phyloP scores from a whole-genome alignment of 2,329 filamentous ascomycete genomes.

The Penicillium griseofulvum region DNA sequence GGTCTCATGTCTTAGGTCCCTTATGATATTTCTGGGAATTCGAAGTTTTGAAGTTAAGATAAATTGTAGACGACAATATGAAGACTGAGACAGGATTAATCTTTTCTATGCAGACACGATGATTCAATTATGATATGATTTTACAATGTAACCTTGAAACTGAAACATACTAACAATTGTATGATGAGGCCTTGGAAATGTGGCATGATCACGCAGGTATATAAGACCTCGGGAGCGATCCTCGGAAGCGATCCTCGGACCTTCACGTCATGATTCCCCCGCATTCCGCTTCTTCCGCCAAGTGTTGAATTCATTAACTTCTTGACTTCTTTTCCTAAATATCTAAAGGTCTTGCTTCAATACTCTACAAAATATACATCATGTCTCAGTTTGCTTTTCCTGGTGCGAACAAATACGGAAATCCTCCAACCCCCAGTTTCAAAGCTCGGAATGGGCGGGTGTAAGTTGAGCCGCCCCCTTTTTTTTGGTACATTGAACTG shows the following conservation, averaged over 20 bases:
- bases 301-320: not conserved
- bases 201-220: not conserved
- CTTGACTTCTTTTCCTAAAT: not conserved
- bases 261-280: constrained; percentile 4
- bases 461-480: constrained; percentile 12
- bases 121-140: not conserved
- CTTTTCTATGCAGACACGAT: not conserved
- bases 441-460: constrained; percentile 18
- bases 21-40: not conserved
- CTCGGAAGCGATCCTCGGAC: not conserved
- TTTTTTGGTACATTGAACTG: not conserved
- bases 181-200: not conserved
- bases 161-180: not conserved
- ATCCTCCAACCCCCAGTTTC: constrained; percentile 8
- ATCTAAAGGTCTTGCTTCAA: not conserved
- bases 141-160: not conserved
- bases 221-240: not conserved
- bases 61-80: not conserved
- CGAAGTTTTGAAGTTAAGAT: not conserved
- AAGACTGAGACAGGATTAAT: not conserved
- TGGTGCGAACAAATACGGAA: constrained; percentile 17
- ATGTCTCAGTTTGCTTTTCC: constrained; percentile 22
- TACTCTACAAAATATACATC: not conserved
- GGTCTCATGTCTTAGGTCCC: not conserved
- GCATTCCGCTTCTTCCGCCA: not conserved